These are phyloP conservation scores for Solanum acaule DNA, from an alignment of 257 asterid genomes.

Conservation along the genomic window DNA sequence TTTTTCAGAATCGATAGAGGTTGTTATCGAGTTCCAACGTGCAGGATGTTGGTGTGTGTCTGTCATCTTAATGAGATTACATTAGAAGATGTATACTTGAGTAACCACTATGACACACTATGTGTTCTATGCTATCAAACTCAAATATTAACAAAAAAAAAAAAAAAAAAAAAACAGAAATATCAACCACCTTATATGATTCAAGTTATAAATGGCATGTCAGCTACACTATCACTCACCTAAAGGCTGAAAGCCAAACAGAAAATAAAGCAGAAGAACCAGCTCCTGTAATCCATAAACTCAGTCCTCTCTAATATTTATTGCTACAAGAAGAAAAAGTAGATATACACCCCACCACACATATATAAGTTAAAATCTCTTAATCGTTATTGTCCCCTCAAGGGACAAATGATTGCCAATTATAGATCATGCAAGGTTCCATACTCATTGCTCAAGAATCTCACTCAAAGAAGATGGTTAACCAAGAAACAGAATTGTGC, in stretches of 20 bases:
- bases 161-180: not conserved
- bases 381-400: not conserved
- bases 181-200: not conserved
- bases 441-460: not conserved
- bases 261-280: not conserved
- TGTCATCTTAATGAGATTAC: not conserved
- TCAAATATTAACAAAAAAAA: too few species aligned
- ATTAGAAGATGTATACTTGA: not conserved
- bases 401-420: not conserved
- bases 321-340: not conserved
- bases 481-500: not conserved
- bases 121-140: not conserved
- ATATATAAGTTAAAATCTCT: not conserved
- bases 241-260: not conserved
- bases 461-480: not conserved
- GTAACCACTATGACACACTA: not conserved
- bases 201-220: not conserved
- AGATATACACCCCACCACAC: slow-evolving; percentile 21
- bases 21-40: slow-evolving; percentile 5
- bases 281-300: not conserved
- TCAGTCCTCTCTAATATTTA: not conserved
- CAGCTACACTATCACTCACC: not conserved
- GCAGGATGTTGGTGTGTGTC: not conserved
- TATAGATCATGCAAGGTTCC: not conserved
- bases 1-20: slow-evolving; percentile 34